A percentile compares a stretch with the other conserved stretches of the same genome.
Evolutionary conservation across 257 asterid species (phyloP).

Genomic region (Solanum sparsipilum): DNA sequence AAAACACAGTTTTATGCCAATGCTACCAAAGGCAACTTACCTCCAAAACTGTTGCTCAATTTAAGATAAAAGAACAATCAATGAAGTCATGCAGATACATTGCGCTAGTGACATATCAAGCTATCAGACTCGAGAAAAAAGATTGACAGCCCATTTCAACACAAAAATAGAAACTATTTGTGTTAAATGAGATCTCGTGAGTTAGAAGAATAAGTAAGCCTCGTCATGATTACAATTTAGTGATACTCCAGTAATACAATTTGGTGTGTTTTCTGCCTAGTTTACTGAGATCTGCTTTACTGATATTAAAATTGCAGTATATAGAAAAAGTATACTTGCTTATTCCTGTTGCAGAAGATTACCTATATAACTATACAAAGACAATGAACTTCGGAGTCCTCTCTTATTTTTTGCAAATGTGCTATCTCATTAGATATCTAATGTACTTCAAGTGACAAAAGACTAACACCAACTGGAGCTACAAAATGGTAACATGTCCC

Average conservation of each 20-base stretch:
- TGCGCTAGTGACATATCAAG: not conserved
- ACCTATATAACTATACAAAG: not conserved
- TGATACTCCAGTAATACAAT: not conserved
- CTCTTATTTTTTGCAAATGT: not conserved
- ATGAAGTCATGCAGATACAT: not conserved
- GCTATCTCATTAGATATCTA: not conserved
- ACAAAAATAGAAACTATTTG: not conserved
- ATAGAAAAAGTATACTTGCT: not conserved
- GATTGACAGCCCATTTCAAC: not conserved
- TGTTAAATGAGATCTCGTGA: not conserved
- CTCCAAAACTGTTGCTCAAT: not conserved
- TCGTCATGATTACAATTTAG: not conserved
- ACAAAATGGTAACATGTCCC: not conserved
- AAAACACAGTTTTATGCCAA: not conserved
- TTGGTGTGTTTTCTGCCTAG: not conserved
- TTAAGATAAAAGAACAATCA: not conserved
- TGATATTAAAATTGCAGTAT: not conserved
- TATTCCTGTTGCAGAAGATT: not conserved
- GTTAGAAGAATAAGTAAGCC: not conserved
- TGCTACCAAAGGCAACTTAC: not conserved
- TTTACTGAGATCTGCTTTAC: not conserved
- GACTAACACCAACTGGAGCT: not conserved
- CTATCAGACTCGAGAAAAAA: not conserved
- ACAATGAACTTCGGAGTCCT: not conserved
- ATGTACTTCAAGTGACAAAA: not conserved